Percentiles rank a stretch among this genome's conserved stretches.
These are phyloP conservation scores for Syzygium oleosum DNA, from an alignment of 345 rosid genomes.

Conservation along the genomic window DNA sequence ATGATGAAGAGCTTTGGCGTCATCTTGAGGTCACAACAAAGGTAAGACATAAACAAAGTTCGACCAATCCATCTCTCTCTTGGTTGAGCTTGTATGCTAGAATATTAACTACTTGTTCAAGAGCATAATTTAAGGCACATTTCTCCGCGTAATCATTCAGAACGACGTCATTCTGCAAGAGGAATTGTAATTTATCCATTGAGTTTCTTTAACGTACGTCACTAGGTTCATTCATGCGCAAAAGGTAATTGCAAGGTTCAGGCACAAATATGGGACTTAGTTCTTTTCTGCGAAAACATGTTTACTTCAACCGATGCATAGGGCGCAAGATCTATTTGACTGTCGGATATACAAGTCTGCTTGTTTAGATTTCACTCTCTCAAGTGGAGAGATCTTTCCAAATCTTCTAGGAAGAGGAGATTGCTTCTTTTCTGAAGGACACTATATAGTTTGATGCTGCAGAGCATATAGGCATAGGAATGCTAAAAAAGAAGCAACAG, in stretches of 20 bases:
- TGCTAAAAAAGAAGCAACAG: background rate
- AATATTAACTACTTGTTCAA: background rate
- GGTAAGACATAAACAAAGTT: constrained; percentile 28
- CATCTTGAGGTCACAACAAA: constrained; percentile 94
- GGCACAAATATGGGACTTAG: background rate
- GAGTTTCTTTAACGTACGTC: background rate
- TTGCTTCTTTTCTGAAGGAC: background rate
- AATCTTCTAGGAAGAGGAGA: background rate
- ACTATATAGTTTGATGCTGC: background rate
- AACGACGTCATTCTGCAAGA: background rate
- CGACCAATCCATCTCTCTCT: background rate
- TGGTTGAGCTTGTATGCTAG: background rate
- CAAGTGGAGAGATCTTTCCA: background rate
- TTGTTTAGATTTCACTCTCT: background rate
- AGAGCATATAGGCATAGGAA: background rate
- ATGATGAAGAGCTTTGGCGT: constrained; percentile 99
- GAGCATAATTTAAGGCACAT: background rate
- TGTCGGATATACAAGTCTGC: background rate
- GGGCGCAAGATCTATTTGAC: background rate
- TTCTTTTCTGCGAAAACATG: background rate
- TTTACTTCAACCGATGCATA: background rate
- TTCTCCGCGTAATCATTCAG: background rate
- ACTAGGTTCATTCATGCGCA: background rate
- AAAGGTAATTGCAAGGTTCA: background rate
- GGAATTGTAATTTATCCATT: background rate